Base-by-base conservation (phyloP, 306 rosid genomes). In the Crataegus laevigata region DNA sequence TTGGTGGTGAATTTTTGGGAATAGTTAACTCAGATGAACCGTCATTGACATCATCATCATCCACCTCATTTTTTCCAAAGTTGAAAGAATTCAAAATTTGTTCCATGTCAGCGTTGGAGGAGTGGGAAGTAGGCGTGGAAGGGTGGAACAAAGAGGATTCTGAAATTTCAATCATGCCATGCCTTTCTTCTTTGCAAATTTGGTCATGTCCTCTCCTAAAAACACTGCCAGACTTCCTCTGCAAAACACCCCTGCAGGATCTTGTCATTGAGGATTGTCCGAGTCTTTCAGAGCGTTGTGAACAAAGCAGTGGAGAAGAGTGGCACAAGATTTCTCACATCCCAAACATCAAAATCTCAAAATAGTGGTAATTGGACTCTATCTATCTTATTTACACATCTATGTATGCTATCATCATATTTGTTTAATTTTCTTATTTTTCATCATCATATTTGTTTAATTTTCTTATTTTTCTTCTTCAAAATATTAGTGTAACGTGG, bases 171-270 rank as follows among this genome's bases (percentile, higher is more conserved):
- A 25, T 28, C 47, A 68, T 25, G 64, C 64, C 72, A 68, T 68
- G 19, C 58, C 58, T 68, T 43, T 45, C 72, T 22, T 68, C 36
- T 9, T 68, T 68, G 2, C 5, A 14, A 3, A 12, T 59, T 25
- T 0, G 1, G 3, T n/a, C n/a, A n/a, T n/a, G n/a, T n/a, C n/a
- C n/a, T 3, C 7, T 1, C 15, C 2, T 43, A 0, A 43, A 12
- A 4, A 43, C 50, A 11, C 3, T 43, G 15, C 50, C 50, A 43
- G 4, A 47, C 54, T 47, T 47, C 54, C 21, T 47, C 18, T 47
- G 54, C 21, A 47, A 47, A 47, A 21, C 22, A 2, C 25, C 11
- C 0, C 12, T 52, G 11, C 59, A 52, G 0, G 3, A 18, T 7
- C 1, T 52, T 17, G 0, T 0, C 24, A 19, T 52, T 2, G 0